These are phyloP conservation scores for Dalechampia spathulata DNA, from an alignment of 441 rosid species.

Conservation along the genomic window DNA sequence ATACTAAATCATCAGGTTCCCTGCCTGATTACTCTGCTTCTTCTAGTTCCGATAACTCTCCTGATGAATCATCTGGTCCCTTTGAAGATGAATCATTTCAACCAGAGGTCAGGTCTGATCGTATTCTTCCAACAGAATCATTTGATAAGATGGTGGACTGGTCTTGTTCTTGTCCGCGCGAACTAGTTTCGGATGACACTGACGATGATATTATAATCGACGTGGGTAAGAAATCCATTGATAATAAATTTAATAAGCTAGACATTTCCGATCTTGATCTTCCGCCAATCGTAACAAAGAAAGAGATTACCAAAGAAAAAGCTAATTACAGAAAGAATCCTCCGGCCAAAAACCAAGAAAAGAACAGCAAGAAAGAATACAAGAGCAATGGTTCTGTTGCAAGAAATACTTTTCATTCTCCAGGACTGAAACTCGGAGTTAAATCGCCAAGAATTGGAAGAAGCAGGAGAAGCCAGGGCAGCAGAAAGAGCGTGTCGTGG, in stretches of 20 bases:
- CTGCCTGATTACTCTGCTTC: conserved; percentile 22
- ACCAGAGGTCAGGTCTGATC: conserved; percentile 50
- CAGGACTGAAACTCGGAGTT: conserved; percentile 52
- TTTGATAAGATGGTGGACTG: conserved; percentile 31
- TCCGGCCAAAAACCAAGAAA: neutral
- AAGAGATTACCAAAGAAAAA: conserved; percentile 8
- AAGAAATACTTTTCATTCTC: conserved; percentile 33
- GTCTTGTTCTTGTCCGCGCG: conserved; percentile 23
- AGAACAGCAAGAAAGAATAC: conserved; percentile 15
- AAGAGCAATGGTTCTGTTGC: conserved; percentile 7
- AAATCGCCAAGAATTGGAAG: conserved; percentile 54
- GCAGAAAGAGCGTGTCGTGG: conserved; percentile 23
- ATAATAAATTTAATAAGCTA: conserved; percentile 11
- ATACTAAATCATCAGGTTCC: conserved; percentile 26
- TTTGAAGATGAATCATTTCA: conserved; percentile 22
- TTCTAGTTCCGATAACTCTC: conserved; percentile 31
- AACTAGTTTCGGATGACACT: conserved; percentile 6
- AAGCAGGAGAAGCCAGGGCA: conserved; percentile 28
- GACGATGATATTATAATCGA: conserved; percentile 25
- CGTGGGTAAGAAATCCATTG: conserved; percentile 19
- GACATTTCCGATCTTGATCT: conserved; percentile 35
- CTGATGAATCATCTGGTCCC: conserved; percentile 16
- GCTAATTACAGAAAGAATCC: conserved; percentile 13
- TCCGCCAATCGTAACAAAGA: conserved; percentile 53
- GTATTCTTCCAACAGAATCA: conserved; percentile 32